Conservation (phyloP, 768 basidiomycete genomes). For the Mycena crocata region DNA sequence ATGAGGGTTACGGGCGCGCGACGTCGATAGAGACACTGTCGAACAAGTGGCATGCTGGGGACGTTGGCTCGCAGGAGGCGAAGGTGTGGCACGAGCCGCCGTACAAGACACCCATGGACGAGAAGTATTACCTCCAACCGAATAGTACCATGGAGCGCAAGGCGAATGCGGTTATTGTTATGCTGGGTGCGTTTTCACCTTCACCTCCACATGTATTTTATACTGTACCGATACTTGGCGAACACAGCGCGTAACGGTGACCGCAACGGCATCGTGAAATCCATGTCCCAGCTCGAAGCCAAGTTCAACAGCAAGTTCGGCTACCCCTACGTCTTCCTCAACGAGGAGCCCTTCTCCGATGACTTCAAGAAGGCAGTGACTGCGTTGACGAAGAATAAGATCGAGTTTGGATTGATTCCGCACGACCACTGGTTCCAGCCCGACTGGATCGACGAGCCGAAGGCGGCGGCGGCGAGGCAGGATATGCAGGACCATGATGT, state of each 20-base stretch:
- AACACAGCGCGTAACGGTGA: constrained; percentile 68
- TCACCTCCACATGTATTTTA: neutral
- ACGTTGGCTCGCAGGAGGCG: constrained; percentile 35
- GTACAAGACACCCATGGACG: constrained; percentile 69
- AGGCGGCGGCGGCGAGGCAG: constrained; percentile 66
- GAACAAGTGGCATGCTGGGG: constrained; percentile 41
- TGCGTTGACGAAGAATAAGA: constrained; percentile 38
- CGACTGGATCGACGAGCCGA: constrained; percentile 78
- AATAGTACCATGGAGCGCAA: constrained; percentile 58
- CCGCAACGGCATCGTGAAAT: constrained; percentile 67
- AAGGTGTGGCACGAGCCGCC: constrained; percentile 50
- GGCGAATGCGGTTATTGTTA: constrained; percentile 86
- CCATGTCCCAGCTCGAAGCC: constrained; percentile 82
- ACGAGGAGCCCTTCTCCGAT: constrained; percentile 83
- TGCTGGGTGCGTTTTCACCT: constrained; percentile 62
- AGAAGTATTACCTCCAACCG: constrained; percentile 62
- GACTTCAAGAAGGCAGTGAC: constrained; percentile 73
- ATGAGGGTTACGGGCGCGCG: constrained; percentile 71
- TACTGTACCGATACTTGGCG: neutral
- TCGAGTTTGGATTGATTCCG: constrained; percentile 75
- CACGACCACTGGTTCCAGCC: constrained; percentile 82
- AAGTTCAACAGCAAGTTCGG: constrained; percentile 71
- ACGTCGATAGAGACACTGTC: constrained; percentile 63
- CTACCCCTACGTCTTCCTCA: constrained; percentile 92
- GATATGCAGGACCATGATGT: constrained; percentile 67